Evolutionary conservation across 148 eudicot genomes (phyloP), one percentile per base, ranked within the genome.

Genomic region (Selenicereus undatus): DNA sequence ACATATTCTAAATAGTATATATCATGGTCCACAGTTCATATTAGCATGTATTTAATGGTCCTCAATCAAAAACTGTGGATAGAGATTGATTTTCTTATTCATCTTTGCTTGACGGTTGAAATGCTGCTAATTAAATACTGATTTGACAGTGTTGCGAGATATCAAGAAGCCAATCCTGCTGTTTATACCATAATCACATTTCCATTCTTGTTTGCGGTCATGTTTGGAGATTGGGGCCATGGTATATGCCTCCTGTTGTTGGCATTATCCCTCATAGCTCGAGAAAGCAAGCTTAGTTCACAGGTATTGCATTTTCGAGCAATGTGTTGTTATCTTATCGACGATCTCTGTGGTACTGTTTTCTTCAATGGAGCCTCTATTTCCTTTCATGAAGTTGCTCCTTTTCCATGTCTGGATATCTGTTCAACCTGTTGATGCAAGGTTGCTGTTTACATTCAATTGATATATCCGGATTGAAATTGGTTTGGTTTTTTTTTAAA

Each of bases 191-290:
- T 97, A 21, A 79, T 97, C 87, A 97, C 99, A 62, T 97, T 97
- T 81, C 99, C 99, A 26, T 97, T 97, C 86, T 93, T 97, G 86
- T 97, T 97, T 73, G 99, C 98, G 13, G 99, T 97, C 88, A 97
- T 97, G 99, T 97, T 94, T 87, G 99, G 99, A 65, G 99, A 97
- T 84, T 97, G 99, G 99, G 99, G 99, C 82, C 99, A 97, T 85
- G 99, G 99, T 76, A 89, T 92, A 81, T 97, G 99, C 87, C 89
- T 97, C 82, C 88, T 97, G 74, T 81, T 97, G 85, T 89, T 93
- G 84, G 97, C 99, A 64, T 81, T 97, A 60, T 83, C 89, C 85
- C 96, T 97, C 80, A 88, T 97, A 81, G 93, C 94, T 77, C 92
- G 92, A 64, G 99, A 97, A 90, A 88, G 86, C 81, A 97, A 89